phyloP scores from a whole-genome alignment of 192 early-diverging fungal genomes.

The Podila verticillata region DNA sequence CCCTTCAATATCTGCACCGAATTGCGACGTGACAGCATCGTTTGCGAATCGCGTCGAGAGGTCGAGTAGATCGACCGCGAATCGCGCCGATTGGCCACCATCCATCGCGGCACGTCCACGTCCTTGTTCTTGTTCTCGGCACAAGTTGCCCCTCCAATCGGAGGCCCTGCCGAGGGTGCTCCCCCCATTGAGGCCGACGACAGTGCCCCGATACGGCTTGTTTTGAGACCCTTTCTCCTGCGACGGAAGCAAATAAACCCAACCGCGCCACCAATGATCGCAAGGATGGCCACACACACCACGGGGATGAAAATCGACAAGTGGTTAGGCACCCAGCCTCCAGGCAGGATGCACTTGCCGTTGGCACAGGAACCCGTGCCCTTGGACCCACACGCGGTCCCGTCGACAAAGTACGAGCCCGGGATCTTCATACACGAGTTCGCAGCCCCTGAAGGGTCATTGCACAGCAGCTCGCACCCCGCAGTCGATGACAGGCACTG shows the following conservation, averaged over 20 bases:
- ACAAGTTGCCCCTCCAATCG: neutral
- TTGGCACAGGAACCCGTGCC: constrained; percentile 64
- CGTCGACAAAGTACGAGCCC: constrained; percentile 69
- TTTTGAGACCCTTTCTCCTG: neutral
- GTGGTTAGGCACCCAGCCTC: constrained; percentile 12
- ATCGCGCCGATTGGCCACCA: constrained; percentile 6
- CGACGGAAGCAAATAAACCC: constrained; percentile 8
- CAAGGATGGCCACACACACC: neutral
- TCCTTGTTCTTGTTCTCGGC: neutral
- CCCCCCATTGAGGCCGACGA: neutral
- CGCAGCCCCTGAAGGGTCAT: constrained; percentile 46
- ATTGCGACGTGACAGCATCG: neutral
- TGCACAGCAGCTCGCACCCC: constrained; percentile 70
- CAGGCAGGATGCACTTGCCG: constrained; percentile 53
- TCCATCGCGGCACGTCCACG: constrained; percentile 12
- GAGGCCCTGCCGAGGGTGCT: neutral
- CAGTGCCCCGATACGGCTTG: neutral
- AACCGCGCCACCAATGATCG: constrained; percentile 5
- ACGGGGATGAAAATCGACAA: constrained; percentile 14
- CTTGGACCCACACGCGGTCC: constrained; percentile 66
- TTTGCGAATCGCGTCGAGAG: neutral
- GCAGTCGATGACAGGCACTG: constrained; percentile 57
- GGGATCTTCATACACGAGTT: constrained; percentile 25
- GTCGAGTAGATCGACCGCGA: neutral
- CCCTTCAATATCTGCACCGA: neutral